Base-by-base conservation (phyloP, 768 basidiomycete species). In the Crassisporium funariophilum region DNA sequence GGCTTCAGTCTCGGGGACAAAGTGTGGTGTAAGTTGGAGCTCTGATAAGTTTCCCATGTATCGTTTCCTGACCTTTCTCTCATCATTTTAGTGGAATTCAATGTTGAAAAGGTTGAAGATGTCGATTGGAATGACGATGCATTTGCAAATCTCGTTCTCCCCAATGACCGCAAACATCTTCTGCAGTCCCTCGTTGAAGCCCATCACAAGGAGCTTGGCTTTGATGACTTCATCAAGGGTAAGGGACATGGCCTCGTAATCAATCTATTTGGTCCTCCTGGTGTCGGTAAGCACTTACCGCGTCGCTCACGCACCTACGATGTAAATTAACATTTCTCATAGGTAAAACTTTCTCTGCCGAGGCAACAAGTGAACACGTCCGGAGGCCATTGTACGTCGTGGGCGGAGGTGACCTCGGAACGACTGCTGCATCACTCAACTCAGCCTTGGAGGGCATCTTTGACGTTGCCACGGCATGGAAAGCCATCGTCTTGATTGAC, bases 1-100 rank as follows among this genome's bases (percentile, higher is more conserved):
- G 83, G 82, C 0, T 87, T 86, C 62, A 82, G 82, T 61, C 62
- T 86, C 36, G 53, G 63, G 5, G 81, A 81, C 48, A 84, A 84
- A 60, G 54, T 72, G 5, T 83, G 82, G 82, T 61, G 81, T 82
- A 57, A 53, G 79, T 71, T 0, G n/a, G n/a, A n/a, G n/a, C 4
- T 37, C 12, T 39, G 44, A 44, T 13, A 36, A 41, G 17, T 12
- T 38, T 27, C 25, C 33, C 6, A 6, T 23, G 11, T 15, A 2
- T 5, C 9, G 13, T 31, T 7, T 33, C 37, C 31, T 38, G 24
- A 13, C 25, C 46, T 7, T 21, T 34, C 41, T 24, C 38, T 13
- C n/a, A 25, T 37, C 31, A 21, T 19, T 21, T 21, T 47, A 84
- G 82, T 84, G 50, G 83, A 81, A 57, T 81, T 86, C 55, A 74